Evolutionary conservation across 202 grass and related monocot genomes (phyloP).

Genomic region (Setaria viridis): DNA sequence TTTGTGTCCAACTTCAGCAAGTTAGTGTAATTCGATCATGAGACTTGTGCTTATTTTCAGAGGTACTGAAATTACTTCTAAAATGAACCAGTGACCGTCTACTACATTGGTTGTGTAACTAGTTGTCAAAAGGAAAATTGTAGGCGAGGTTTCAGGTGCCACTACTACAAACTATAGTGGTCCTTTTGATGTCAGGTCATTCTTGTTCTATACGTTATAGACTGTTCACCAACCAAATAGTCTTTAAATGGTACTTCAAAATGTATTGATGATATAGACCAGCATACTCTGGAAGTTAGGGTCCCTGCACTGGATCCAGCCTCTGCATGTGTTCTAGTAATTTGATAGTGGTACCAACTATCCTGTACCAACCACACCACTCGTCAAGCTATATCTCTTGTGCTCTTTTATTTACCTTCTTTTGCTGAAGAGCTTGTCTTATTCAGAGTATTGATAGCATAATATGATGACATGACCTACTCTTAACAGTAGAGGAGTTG

Average conservation of each 20-base stretch:
- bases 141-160: slow-evolving; percentile 43
- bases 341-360: slow-evolving; percentile 44
- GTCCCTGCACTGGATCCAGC: slow-evolving; percentile 41
- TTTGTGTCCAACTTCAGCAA: slow-evolving; percentile 10
- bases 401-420: slow-evolving; percentile 19
- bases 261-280: slow-evolving; percentile 46
- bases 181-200: slow-evolving; percentile 40
- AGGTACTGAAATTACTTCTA: not conserved
- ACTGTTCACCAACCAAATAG: slow-evolving; percentile 50
- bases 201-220: slow-evolving; percentile 48
- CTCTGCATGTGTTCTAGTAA: slow-evolving; percentile 34
- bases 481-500: slow-evolving; percentile 7
- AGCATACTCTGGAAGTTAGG: slow-evolving; percentile 42
- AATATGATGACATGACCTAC: not conserved
- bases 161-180: slow-evolving; percentile 47
- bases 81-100: slow-evolving; percentile 28
- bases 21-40: slow-evolving; percentile 5
- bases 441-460: slow-evolving; percentile 15
- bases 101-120: not conserved
- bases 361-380: slow-evolving; percentile 35
- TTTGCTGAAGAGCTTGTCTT: slow-evolving; percentile 12
- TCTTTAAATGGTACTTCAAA: slow-evolving; percentile 51
- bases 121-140: not conserved
- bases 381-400: slow-evolving; percentile 22
- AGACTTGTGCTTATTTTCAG: slow-evolving; percentile 1